These are phyloP conservation scores for Podaxis sp. DNA, from an alignment of 768 basidiomycete species.

Conservation along the genomic window DNA sequence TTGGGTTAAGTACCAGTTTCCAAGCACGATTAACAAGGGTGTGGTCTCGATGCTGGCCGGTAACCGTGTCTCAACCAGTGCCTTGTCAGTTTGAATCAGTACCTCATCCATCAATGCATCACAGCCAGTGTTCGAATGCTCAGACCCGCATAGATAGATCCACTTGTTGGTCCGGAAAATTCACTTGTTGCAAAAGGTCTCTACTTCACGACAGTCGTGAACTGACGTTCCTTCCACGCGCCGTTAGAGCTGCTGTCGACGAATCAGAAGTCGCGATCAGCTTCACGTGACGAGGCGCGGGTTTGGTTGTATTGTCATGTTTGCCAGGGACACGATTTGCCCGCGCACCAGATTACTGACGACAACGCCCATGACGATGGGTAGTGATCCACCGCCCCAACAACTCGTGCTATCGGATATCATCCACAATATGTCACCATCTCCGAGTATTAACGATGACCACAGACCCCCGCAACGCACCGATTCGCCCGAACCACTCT, in stretches of 20 bases:
- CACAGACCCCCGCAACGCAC: conserved; percentile 7
- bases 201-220: no score
- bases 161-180: no score
- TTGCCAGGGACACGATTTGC: conserved; percentile 16
- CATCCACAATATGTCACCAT: conserved; percentile 51
- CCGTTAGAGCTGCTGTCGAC: background rate
- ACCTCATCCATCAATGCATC: no score
- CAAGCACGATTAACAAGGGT: no score
- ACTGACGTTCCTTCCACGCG: background rate
- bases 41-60: no score
- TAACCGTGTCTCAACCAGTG: no score
- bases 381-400: conserved; percentile 21
- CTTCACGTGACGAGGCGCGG: conserved; percentile 15
- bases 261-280: background rate
- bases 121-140: no score
- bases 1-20: no score
- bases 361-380: conserved; percentile 14
- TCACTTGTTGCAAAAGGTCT: no score
- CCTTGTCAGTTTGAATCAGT: no score
- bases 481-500: conserved; percentile 33
- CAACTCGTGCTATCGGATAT: conserved; percentile 54
- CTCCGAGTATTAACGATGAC: conserved; percentile 32
- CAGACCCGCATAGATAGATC: no score
- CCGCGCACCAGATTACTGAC: conserved; percentile 9
- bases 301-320: conserved; percentile 10